Evolutionary conservation across 2,329 filamentous ascomycete species (phyloP).

Genomic region (Curvularia sp.): DNA sequence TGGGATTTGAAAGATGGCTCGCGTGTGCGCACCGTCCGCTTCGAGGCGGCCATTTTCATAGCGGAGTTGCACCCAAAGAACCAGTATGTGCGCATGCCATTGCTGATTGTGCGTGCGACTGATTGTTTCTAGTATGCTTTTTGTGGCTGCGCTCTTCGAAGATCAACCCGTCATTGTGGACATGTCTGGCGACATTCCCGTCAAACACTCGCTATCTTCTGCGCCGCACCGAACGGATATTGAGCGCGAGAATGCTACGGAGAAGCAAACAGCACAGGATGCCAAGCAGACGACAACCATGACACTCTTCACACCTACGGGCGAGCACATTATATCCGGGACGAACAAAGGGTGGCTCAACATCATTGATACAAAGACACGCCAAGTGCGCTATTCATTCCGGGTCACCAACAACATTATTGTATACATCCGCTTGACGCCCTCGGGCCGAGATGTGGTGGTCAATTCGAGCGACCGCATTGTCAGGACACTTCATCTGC

Average conservation of each 20-base stretch:
- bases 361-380: slow-evolving; percentile 83
- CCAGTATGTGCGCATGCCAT: slow-evolving; percentile 64
- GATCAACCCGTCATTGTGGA: slow-evolving; percentile 90
- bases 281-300: slow-evolving; percentile 95
- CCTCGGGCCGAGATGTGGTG: slow-evolving; percentile 84
- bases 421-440: slow-evolving; percentile 82
- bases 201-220: slow-evolving; percentile 81
- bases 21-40: slow-evolving; percentile 82
- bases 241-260: slow-evolving; percentile 74
- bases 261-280: slow-evolving; percentile 89
- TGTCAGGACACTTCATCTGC: slow-evolving; percentile 89
- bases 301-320: slow-evolving; percentile 83
- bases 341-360: slow-evolving; percentile 97
- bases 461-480: slow-evolving; percentile 95
- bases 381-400: slow-evolving; percentile 85
- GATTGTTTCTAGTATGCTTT: slow-evolving; percentile 67
- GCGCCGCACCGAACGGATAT: slow-evolving; percentile 76
- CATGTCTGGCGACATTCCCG: slow-evolving; percentile 70
- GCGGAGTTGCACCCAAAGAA: slow-evolving; percentile 93
- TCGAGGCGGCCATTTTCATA: slow-evolving; percentile 92
- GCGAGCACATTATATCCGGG: slow-evolving; percentile 87
- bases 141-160: slow-evolving; percentile 92
- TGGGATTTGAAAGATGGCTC: slow-evolving; percentile 85
- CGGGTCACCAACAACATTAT: slow-evolving; percentile 88
- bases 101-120: slow-evolving; percentile 3